Evolutionary conservation across 78 protist species (phyloP), one percentile per base, ranked within the genome.

Genomic region (Dictyostelium capitatum): DNA sequence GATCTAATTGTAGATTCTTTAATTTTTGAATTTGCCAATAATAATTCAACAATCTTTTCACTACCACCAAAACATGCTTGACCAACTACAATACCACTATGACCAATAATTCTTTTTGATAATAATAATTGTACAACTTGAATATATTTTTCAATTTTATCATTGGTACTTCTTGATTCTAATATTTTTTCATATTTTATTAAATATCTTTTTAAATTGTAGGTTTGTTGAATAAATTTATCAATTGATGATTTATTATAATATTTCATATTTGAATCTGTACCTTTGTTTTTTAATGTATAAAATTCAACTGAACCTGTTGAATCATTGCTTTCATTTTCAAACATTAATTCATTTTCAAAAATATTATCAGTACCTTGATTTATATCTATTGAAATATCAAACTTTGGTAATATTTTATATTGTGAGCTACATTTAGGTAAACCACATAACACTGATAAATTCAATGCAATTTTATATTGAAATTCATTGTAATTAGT

Each of bases 211-310:
- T 62, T 62, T 23, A 62, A 6, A 25, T 62, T 62, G 10, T 62
- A 25, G 4, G 23, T 25, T 25, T 25, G 43, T 11, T 32, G 9
- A 23, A 62, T 17, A 62, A 62, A 62, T 25, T 14, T 23, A 62
- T 62, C 70, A 11, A 62, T 62, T 62, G 70, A 11, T 62, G 70
- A 62, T 62, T 62, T 62, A 62, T 32, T 62, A 62, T 25, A 62
- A 25, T 62, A 62, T 62, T 32, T 62, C 32, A 25, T 62, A 11
- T 62, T 32, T 37, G 43, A 37, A n/a, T n/a, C n/a, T 37, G 43
- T 37, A 37, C 43, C 43, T 3, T 2, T 37, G 23, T 30, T 62
- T 23, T 32, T 62, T 62, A 62, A 62, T 23, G 70, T 62, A 62
- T 62, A 62, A 25, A 62, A 25, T 62, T 62, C 70, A 23, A 62